These are phyloP conservation scores for Lecanoromycetidae sp. DNA, from an alignment of 2,329 filamentous ascomycete genomes.

Conservation along the genomic window DNA sequence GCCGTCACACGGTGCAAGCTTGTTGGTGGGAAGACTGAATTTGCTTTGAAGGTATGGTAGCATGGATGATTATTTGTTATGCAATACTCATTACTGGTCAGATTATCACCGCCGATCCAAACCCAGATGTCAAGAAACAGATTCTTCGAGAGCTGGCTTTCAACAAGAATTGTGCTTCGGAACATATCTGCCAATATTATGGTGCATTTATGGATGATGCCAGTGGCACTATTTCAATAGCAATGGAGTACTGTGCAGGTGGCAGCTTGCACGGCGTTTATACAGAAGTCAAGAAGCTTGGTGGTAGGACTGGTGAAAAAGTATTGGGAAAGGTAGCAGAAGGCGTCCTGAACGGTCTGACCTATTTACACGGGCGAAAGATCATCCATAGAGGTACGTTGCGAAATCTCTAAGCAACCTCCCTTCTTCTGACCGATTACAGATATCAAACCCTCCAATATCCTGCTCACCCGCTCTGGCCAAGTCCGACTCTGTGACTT, in stretches of 20 bases:
- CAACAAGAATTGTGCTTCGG: constrained; percentile 93
- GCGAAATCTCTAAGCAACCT: neutral
- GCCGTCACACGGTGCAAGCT: constrained; percentile 85
- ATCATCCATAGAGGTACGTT: constrained; percentile 76
- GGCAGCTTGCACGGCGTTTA: constrained; percentile 95
- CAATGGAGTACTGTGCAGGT: constrained; percentile 98
- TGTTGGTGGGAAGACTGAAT: constrained; percentile 84
- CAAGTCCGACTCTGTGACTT: constrained; percentile 98
- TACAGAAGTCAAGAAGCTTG: constrained; percentile 89
- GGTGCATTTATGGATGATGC: constrained; percentile 81
- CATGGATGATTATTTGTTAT: constrained; percentile 3
- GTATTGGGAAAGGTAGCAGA: constrained; percentile 94
- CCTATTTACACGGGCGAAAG: constrained; percentile 86
- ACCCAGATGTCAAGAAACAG: constrained; percentile 96
- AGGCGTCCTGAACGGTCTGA: constrained; percentile 83
- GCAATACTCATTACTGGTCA: constrained; percentile 26
- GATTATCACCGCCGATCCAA: constrained; percentile 97
- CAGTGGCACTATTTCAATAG: constrained; percentile 94
- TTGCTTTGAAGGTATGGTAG: constrained; percentile 73
- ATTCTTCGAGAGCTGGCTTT: constrained; percentile 93
- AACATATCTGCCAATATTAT: constrained; percentile 95
- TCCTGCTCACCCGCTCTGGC: constrained; percentile 79
- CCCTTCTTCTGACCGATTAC: constrained; percentile 15
- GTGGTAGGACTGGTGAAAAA: constrained; percentile 90
- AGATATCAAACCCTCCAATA: constrained; percentile 98